Percentiles rank a stretch among this genome's conserved stretches.
phyloP scores from a whole-genome alignment of 352 stramenopile genomes.

The Poterioochromonas sp. region DNA sequence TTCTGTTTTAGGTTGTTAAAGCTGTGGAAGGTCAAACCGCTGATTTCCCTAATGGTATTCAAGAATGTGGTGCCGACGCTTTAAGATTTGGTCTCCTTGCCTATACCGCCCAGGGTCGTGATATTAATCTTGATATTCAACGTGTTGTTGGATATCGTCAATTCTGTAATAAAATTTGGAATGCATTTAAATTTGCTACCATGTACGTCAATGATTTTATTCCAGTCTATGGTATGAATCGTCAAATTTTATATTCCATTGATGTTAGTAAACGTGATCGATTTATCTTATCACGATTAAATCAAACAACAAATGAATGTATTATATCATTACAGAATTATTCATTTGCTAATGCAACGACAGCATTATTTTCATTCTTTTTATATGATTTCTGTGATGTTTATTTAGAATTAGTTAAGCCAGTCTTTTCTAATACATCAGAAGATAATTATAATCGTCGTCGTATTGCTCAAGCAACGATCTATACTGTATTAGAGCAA shows the following conservation, averaged over 20 bases:
- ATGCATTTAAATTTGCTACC: slow-evolving; percentile 94
- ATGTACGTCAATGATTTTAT: slow-evolving; percentile 78
- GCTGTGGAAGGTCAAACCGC: slow-evolving; percentile 86
- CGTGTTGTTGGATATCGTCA: slow-evolving; percentile 95
- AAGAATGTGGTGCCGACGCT: slow-evolving; percentile 92
- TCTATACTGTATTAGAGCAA: slow-evolving; percentile 85
- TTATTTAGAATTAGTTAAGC: slow-evolving; percentile 99
- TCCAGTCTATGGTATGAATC: slow-evolving; percentile 36
- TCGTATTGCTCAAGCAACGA: slow-evolving; percentile 73
- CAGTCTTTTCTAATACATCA: slow-evolving; percentile 62
- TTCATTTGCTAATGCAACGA: slow-evolving; percentile 89
- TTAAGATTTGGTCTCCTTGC: slow-evolving; percentile 93
- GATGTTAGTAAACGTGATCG: background rate
- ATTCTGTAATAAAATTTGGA: slow-evolving; percentile 99
- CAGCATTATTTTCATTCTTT: slow-evolving; percentile 91
- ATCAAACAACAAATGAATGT: slow-evolving; percentile 32
- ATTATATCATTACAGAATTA: slow-evolving; percentile 78
- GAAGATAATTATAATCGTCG: slow-evolving; percentile 54
- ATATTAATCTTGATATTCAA: slow-evolving; percentile 99
- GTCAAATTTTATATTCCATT: slow-evolving; percentile 16
- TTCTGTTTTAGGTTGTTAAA: slow-evolving; percentile 13
- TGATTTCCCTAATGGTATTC: slow-evolving; percentile 97
- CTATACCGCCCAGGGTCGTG: slow-evolving; percentile 75
- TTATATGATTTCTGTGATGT: slow-evolving; percentile 97
- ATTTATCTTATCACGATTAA: slow-evolving; percentile 24